Evolutionary conservation across 208 protist genomes (phyloP).

Genomic region (Lotmaria passim): DNA sequence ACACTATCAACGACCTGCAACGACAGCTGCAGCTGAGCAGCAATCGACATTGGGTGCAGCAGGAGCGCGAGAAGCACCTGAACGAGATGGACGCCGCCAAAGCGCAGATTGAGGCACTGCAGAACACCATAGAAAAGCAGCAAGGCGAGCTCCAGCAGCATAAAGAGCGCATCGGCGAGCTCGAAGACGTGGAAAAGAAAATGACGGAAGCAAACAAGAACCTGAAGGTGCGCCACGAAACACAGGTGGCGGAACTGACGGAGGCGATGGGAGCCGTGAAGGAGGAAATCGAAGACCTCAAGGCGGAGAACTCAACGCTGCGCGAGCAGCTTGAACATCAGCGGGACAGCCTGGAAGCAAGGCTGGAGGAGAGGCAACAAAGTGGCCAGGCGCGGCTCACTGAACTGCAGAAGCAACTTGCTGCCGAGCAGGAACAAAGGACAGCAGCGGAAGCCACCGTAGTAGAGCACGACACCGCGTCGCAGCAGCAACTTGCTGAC

Average conservation of each 20-base stretch:
- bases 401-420: conserved; percentile 4
- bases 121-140: conserved; percentile 12
- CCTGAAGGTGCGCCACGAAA: conserved; percentile 22
- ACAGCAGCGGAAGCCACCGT: background rate
- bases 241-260: conserved; percentile 3
- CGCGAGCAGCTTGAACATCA: background rate
- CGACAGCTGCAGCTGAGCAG: conserved; percentile 39
- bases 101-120: conserved; percentile 19
- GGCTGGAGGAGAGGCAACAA: conserved; percentile 1
- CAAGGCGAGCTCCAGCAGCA: conserved; percentile 18
- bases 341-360: background rate
- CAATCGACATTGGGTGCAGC: conserved; percentile 47
- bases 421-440: background rate
- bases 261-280: conserved; percentile 1
- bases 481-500: conserved; percentile 21
- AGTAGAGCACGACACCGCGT: conserved; percentile 12
- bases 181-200: background rate
- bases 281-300: conserved; percentile 6
- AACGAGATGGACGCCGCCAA: conserved; percentile 41
- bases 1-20: conserved; percentile 47
- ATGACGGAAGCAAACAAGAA: background rate
- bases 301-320: conserved; percentile 6
- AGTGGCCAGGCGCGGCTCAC: background rate
- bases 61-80: conserved; percentile 44
- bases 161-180: conserved; percentile 7